Base-by-base conservation (phyloP, 2,329 filamentous ascomycete species). In the Ophiognomonia clavigignenti-juglandacearum region DNA sequence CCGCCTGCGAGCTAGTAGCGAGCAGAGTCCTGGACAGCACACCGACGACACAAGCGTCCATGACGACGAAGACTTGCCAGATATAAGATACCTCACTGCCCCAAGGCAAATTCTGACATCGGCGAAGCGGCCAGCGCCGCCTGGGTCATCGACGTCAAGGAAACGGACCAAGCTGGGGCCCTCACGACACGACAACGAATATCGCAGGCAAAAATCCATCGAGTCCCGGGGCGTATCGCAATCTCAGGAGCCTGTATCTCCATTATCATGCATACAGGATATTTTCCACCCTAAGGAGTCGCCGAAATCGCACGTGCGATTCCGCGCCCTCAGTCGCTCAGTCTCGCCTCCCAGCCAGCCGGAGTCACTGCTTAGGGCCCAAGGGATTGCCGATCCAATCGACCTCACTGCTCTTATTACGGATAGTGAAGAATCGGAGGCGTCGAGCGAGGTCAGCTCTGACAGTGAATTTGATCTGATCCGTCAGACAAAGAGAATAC, bases 401-500 rank as follows among this genome's bases (percentile, higher is more conserved):
- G 49, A 46, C n/a, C 49, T 45, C 18, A 43, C 42, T 3, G 18
- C 18, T 39, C 34, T 27, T 16, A 22, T 35, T 13, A 31, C 56
- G 35, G 55, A 56, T 23, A 24, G 40, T 20, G 18, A 50, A 24
- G 44, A 35, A 5, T 47, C 45, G 6, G 10, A 47, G 32, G 52
- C 42, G n/a, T 39, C 20, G 1, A 54, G 54, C 7, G 61, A 60
- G n/a, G 39, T 57, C 4, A 59, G 56, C n/a, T 64, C 66, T 9
- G 64, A 64, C 29, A 70, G 64, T 41, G 73, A 72, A 4, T 64
- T 65, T 2, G 70, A 76, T 20, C 57, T 65, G 11, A 65, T 68
- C 22, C 61, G 59, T 8, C 59, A 57, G 18, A 64, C 68, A 47
- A 72, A 64, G 43, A 69, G 70, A 43, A 78, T 85, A 39, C 72